Evolutionary conservation across 2,329 filamentous ascomycete species (phyloP), one percentile per base, ranked within the genome.

Genomic region (Ophiostoma pallidulum): DNA sequence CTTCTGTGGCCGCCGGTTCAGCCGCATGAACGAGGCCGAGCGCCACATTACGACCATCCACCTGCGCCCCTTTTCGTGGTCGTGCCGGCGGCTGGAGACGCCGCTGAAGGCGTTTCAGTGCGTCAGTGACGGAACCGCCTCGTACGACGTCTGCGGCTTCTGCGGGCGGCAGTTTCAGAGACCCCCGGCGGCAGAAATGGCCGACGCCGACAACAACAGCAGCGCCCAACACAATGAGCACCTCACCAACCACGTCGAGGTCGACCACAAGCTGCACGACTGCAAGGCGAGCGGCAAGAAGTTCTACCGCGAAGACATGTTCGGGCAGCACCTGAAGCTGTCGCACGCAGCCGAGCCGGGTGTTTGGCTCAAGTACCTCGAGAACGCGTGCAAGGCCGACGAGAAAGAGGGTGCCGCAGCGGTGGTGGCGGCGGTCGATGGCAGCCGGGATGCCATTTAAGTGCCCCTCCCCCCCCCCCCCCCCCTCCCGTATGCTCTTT

Each of bases 1-100:
- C 3, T 54, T 53, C n/a, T 56, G 54, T 31, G 41, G 49, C 6
- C 54, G 52, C 3, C 50, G 54, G 0, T 56, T 56, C 29, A 50
- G 47, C 36, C 54, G 54, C 19, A 56, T 56, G 54, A 56, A 56
- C 45, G 54, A 56, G 20, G 52, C 54, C 5, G 54, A 56, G 49
- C 52, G 54, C 1, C 54, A 56, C 26, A 56, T 56, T 9, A 53
- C 49, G 19, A 54, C 54, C 3, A 56, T 56, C 35, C 54, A 56
- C 14, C 33, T 53, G 33, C 49, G 52, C 28, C 54, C 52, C 8
- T 53, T 41, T 13, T 56, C 54, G 14, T 56, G 54, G 54, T 53
- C 52, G 5, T 56, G 54, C 33, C 42, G 49, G 2, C 52, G 52
- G 2, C 43, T 56, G 8, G 47, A n/a, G 13, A 44, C 26, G 6